Evolutionary conservation across 2,329 filamentous ascomycete species (phyloP).

Genomic region (Aspergillus oerlinghausenensis): DNA sequence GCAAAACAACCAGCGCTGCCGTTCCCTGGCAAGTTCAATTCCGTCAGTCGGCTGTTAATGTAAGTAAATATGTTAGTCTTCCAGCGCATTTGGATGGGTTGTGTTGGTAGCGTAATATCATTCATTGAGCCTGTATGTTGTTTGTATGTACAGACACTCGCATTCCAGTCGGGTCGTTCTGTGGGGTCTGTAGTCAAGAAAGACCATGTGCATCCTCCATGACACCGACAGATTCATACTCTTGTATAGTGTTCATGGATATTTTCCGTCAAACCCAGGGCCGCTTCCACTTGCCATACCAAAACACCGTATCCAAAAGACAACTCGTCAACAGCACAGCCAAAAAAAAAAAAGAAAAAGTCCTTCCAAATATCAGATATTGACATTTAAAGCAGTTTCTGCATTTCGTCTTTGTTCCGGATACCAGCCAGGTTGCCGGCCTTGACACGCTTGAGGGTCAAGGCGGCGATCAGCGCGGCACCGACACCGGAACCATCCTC

Average conservation of each 20-base stretch:
- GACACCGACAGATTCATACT: background rate
- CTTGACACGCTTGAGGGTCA: constrained; percentile 60
- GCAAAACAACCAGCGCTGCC: background rate
- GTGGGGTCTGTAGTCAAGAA: background rate
- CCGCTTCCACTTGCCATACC: background rate
- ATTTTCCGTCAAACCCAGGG: background rate
- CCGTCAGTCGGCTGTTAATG: background rate
- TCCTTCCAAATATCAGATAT: background rate
- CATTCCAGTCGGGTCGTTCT: background rate
- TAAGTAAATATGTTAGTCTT: background rate
- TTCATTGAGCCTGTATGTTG: background rate
- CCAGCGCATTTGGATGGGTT: background rate
- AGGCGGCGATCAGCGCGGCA: constrained; percentile 81
- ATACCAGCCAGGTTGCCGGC: constrained; percentile 58
- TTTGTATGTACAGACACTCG: background rate
- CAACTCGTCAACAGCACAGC: background rate
- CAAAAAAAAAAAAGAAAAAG: background rate
- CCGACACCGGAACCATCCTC: constrained; percentile 98
- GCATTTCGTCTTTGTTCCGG: constrained; percentile 43
- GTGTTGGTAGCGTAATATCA: background rate
- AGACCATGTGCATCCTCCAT: background rate
- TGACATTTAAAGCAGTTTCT: constrained; percentile 24
- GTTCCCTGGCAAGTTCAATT: background rate
- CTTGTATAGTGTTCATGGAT: background rate
- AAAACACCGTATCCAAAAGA: background rate